phyloP scores from a whole-genome alignment of 169 alveolate genomes.

The Cryptosporidium felis region DNA sequence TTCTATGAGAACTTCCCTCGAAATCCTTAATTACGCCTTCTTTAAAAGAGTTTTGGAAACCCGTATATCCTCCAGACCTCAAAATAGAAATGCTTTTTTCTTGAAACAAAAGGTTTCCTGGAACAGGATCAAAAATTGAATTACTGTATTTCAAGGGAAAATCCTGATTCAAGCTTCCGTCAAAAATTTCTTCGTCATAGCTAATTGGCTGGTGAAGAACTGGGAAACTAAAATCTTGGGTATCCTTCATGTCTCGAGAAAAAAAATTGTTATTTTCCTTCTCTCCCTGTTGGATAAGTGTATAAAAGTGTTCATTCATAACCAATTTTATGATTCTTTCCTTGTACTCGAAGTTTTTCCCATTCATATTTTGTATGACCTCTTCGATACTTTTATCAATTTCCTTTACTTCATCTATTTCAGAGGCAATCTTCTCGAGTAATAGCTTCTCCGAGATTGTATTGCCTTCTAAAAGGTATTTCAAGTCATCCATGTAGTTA shows the following conservation, averaged over 20 bases:
- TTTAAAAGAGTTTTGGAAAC: neutral
- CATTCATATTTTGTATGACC: neutral
- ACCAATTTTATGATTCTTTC: neutral
- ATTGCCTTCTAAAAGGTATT: neutral
- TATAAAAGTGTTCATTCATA: too few species aligned
- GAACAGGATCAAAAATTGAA: neutral
- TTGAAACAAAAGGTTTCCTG: neutral
- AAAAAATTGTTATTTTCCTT: too few species aligned
- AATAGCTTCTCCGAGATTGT: neutral
- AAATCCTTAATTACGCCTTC: neutral
- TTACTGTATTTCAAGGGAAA: neutral
- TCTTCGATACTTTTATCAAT: neutral
- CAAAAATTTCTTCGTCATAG: slow-evolving; percentile 12
- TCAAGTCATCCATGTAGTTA: neutral
- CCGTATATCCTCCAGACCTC: neutral
- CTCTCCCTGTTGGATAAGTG: too few species aligned
- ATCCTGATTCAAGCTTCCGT: neutral
- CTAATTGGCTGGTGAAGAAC: slow-evolving; percentile 45
- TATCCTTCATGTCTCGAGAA: too few species aligned
- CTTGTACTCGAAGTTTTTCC: neutral
- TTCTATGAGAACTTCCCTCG: neutral
- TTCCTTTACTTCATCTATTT: neutral
- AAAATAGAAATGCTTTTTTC: neutral
- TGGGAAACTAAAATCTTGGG: too few species aligned
- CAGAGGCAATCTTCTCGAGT: neutral